phyloP scores from a whole-genome alignment of 108 stramenopile species.

The Nitzschia putrida region DNA sequence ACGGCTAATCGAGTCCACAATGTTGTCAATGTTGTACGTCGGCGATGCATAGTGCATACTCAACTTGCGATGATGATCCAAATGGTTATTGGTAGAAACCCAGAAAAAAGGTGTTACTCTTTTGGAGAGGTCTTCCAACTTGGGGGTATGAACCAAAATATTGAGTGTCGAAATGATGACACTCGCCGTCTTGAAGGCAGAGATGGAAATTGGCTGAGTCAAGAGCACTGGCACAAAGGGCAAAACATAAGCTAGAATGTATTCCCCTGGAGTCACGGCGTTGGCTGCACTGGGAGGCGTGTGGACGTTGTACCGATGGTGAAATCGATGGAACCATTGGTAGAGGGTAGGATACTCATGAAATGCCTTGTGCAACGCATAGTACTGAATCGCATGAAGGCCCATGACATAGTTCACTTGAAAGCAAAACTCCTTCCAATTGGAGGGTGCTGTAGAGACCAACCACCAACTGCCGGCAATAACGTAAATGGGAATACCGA shows the following conservation, averaged over 20 bases:
- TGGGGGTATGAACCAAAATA: constrained; percentile 45
- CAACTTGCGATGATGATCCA: constrained; percentile 47
- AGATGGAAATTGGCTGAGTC: neutral
- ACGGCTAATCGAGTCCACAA: constrained; percentile 7
- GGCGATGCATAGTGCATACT: constrained; percentile 45
- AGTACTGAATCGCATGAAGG: constrained; percentile 28
- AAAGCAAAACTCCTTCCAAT: neutral
- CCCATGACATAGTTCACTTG: constrained; percentile 18
- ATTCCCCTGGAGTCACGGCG: constrained; percentile 37
- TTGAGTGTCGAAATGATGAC: constrained; percentile 20
- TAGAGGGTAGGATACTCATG: constrained; percentile 26
- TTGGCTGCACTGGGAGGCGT: constrained; percentile 39
- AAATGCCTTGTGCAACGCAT: constrained; percentile 32
- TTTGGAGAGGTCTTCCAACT: constrained; percentile 21
- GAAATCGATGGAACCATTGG: constrained; percentile 23
- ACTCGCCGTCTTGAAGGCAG: neutral
- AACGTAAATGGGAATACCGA: constrained; percentile 37
- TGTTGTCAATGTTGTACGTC: constrained; percentile 38
- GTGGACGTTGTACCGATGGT: constrained; percentile 36
- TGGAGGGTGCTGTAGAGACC: neutral
- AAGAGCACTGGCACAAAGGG: constrained; percentile 33
- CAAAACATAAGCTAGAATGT: constrained; percentile 34
- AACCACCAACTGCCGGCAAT: constrained; percentile 10
- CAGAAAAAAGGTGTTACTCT: constrained; percentile 22
- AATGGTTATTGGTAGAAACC: constrained; percentile 39